Conservation (phyloP, 352 stramenopile species). For the Blastocystis sp. region DNA sequence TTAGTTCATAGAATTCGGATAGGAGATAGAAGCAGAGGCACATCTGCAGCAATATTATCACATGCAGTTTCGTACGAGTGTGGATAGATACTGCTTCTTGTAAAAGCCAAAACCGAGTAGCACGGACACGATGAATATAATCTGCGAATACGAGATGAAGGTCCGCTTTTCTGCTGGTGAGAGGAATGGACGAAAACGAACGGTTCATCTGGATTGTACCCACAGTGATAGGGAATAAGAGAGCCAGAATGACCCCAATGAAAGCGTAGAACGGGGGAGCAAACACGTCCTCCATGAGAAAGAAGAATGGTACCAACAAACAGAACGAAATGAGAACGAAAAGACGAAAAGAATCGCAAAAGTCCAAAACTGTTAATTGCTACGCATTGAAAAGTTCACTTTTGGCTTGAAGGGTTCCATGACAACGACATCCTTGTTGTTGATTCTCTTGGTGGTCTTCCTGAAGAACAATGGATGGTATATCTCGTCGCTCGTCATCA, state of each 20-base stretch:
- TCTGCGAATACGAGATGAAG: slow-evolving; percentile 10
- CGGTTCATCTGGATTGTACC: slow-evolving; percentile 10
- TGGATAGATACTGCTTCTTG: slow-evolving; percentile 8
- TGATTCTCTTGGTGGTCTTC: neutral
- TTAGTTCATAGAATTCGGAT: slow-evolving; percentile 63
- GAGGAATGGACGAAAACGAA: neutral
- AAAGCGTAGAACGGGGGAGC: slow-evolving; percentile 20
- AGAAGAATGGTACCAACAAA: slow-evolving; percentile 19
- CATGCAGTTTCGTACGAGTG: neutral
- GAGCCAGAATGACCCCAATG: slow-evolving; percentile 29
- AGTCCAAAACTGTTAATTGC: slow-evolving; percentile 38
- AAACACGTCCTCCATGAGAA: slow-evolving; percentile 33
- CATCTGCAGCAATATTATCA: neutral
- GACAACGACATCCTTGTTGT: neutral
- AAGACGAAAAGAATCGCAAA: slow-evolving; percentile 63
- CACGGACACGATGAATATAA: slow-evolving; percentile 9
- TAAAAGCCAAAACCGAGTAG: slow-evolving; percentile 38
- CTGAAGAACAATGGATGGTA: slow-evolving; percentile 62
- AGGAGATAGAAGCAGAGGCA: slow-evolving; percentile 42
- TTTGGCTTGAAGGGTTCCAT: slow-evolving; percentile 53
- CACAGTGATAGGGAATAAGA: slow-evolving; percentile 48
- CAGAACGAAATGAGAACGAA: slow-evolving; percentile 29
- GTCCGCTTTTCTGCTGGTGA: neutral
- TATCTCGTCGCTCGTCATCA: slow-evolving; percentile 59
- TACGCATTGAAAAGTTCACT: slow-evolving; percentile 49